Conservation (phyloP, 78 protist genomes). For the Dictyostelium capitatum region DNA sequence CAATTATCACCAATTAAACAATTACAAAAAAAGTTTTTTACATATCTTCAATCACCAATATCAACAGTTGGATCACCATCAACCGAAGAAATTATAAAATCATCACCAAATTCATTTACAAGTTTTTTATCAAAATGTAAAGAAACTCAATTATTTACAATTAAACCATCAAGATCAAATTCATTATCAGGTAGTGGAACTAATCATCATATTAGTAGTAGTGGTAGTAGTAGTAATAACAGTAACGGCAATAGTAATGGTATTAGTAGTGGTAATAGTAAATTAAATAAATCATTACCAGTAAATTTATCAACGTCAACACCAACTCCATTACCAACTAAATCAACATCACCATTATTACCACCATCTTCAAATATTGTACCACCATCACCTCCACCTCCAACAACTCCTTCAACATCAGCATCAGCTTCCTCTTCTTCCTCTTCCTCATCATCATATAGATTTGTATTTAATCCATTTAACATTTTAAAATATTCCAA, state of each 20-base stretch:
- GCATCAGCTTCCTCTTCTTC: neutral
- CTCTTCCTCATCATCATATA: slow-evolving; percentile 12
- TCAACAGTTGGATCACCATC: slow-evolving; percentile 52
- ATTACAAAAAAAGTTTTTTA: slow-evolving; percentile 30
- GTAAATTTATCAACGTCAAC: slow-evolving; percentile 10
- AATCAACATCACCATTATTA: neutral
- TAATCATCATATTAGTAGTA: neutral
- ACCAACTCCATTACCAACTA: neutral
- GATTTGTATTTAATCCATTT: slow-evolving; percentile 51
- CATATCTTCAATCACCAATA: slow-evolving; percentile 59
- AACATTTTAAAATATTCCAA: slow-evolving; percentile 68
- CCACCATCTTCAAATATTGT: slow-evolving; percentile 25
- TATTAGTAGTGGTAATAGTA: neutral
- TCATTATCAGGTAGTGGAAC: neutral
- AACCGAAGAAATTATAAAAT: slow-evolving; percentile 17
- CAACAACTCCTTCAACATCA: neutral
- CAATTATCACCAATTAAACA: neutral
- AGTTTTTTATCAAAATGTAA: slow-evolving; percentile 36
- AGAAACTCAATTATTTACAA: slow-evolving; percentile 27
- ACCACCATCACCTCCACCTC: neutral
- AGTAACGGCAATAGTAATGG: neutral
- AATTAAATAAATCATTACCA: slow-evolving; percentile 12
- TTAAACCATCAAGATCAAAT: slow-evolving; percentile 29
- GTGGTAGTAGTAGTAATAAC: neutral
- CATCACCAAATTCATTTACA: slow-evolving; percentile 34